These are phyloP conservation scores for Paramecium biaurelia DNA, from an alignment of 73 alveolate genomes.

Conservation along the genomic window DNA sequence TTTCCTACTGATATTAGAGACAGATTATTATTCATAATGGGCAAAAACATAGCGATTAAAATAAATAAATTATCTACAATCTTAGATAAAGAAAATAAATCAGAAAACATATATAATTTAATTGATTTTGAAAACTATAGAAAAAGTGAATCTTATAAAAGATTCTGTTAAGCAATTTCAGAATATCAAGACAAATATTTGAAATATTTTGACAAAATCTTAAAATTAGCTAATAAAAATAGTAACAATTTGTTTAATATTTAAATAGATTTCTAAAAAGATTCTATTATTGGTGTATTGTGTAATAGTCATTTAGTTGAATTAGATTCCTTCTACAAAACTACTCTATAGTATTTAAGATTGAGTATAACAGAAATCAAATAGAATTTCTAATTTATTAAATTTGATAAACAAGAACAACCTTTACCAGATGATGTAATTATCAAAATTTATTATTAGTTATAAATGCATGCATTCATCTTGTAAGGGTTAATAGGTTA, in stretches of 20 bases:
- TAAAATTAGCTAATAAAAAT: slow-evolving; percentile 14
- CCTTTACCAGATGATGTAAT: slow-evolving; percentile 8
- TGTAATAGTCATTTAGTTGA: neutral
- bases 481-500: neutral
- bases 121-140: slow-evolving; percentile 11
- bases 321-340: neutral
- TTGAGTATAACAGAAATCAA: neutral
- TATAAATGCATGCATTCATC: neutral
- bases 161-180: slow-evolving; percentile 18
- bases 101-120: neutral
- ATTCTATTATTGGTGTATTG: neutral
- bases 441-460: neutral
- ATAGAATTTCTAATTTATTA: neutral
- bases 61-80: neutral
- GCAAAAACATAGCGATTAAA: slow-evolving; percentile 13
- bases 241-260: neutral
- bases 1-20: neutral
- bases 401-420: neutral
- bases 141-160: slow-evolving; percentile 33
- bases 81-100: slow-evolving; percentile 1
- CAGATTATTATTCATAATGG: neutral
- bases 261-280: neutral
- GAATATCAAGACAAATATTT: slow-evolving; percentile 26
- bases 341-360: neutral
- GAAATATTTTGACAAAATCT: neutral